Conservation (phyloP, 1,139 yeast genomes). For the Sugiyamaella xylanicola region DNA sequence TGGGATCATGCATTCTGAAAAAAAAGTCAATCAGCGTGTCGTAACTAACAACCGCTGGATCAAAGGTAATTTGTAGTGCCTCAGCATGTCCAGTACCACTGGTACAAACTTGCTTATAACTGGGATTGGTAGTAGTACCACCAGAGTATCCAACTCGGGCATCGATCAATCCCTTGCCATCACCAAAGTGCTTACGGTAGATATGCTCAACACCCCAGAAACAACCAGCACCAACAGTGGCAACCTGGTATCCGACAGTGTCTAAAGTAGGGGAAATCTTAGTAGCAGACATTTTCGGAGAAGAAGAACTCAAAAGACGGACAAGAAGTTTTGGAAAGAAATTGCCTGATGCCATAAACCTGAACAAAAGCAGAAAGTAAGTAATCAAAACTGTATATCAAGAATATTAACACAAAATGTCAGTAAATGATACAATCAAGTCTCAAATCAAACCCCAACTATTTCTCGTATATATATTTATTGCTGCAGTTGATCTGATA, state of each 20-base stretch:
- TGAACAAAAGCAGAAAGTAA: background rate
- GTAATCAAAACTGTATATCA: background rate
- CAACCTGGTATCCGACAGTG: slow-evolving; percentile 40
- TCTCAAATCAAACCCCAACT: too few relatives aligned
- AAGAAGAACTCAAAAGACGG: slow-evolving; percentile 6
- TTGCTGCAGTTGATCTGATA: background rate
- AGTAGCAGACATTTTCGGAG: slow-evolving; percentile 11
- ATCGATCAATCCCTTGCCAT: slow-evolving; percentile 66
- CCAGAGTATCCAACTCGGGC: slow-evolving; percentile 89
- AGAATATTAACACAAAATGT: background rate
- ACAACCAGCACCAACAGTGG: slow-evolving; percentile 55
- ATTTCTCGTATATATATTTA: background rate
- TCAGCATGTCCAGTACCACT: slow-evolving; percentile 70
- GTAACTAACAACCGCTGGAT: slow-evolving; percentile 62
- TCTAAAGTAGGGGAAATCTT: slow-evolving; percentile 38
- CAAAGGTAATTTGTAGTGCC: slow-evolving; percentile 77
- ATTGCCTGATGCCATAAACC: background rate
- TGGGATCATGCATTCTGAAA: slow-evolving; percentile 87
- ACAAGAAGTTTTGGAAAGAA: slow-evolving; percentile 5
- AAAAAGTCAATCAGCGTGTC: slow-evolving; percentile 76
- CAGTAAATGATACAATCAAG: too few relatives aligned
- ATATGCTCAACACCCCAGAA: slow-evolving; percentile 96
- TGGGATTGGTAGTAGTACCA: slow-evolving; percentile 62
- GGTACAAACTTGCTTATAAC: slow-evolving; percentile 73
- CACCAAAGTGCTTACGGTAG: slow-evolving; percentile 62